Conservation (phyloP, 805 yeast genomes). For the Ogataea sp. region DNA sequence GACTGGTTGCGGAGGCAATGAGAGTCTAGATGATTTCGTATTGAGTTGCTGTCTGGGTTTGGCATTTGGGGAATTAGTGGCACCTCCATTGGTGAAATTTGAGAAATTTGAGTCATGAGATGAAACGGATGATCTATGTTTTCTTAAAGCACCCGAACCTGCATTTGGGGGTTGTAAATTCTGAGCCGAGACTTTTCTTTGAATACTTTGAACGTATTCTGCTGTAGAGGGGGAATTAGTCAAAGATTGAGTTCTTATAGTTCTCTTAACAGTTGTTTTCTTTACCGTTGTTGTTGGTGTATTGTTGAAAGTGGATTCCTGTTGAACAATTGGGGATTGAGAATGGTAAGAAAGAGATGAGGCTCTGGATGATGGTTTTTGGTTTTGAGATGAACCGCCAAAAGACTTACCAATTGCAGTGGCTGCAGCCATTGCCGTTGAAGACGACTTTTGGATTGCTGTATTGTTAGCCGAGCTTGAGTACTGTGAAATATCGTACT, state of each 20-base stretch:
- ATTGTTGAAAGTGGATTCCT: constrained; percentile 2
- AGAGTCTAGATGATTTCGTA: constrained; percentile 2
- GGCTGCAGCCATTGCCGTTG: constrained; percentile 60
- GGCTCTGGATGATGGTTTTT: constrained; percentile 11
- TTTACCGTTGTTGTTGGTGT: not conserved
- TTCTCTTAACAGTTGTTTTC: constrained; percentile 3
- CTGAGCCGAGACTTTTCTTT: constrained; percentile 1
- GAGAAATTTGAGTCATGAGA: not conserved
- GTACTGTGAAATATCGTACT: constrained; percentile 12
- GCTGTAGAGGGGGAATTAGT: constrained; percentile 4
- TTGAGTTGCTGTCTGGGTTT: no score
- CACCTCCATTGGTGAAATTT: no score
- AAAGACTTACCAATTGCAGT: constrained; percentile 44
- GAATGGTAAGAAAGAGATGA: constrained; percentile 9
- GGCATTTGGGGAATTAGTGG: no score
- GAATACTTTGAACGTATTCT: constrained; percentile 1
- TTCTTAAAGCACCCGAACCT: no score
- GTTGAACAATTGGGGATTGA: constrained; percentile 9
- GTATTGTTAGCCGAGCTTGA: constrained; percentile 12
- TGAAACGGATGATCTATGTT: constrained; percentile 13
- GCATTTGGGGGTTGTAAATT: constrained; percentile 3
- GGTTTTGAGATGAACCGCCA: constrained; percentile 11
- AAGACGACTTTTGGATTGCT: constrained; percentile 26
- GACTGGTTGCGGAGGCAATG: not conserved
- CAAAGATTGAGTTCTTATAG: constrained; percentile 14